Evolutionary conservation across 495 filamentous ascomycete genomes (phyloP).

Genomic region (Neurospora sp.): DNA sequence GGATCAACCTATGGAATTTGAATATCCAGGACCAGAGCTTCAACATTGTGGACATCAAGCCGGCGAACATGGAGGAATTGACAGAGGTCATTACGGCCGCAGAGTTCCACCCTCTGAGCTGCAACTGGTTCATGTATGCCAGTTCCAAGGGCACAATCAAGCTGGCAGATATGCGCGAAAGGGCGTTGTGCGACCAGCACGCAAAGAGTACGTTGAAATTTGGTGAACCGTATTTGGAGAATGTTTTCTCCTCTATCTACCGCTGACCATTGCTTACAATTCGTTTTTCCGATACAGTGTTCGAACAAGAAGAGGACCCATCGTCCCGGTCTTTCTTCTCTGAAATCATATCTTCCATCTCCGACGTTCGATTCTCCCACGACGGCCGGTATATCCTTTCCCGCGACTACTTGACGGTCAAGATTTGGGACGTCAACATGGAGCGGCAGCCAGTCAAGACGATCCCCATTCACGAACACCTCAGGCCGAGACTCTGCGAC

Average conservation of each 20-base stretch:
- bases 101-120: slow-evolving; percentile 93
- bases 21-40: slow-evolving; percentile 99
- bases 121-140: slow-evolving; percentile 99
- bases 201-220: slow-evolving; percentile 63
- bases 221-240: not conserved
- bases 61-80: slow-evolving; percentile 98
- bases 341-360: slow-evolving; percentile 98
- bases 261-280: slow-evolving; percentile 2
- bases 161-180: slow-evolving; percentile 94
- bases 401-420: slow-evolving; percentile 94
- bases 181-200: slow-evolving; percentile 90
- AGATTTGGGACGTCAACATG: slow-evolving; percentile 99
- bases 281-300: slow-evolving; percentile 47
- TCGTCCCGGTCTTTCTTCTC: slow-evolving; percentile 98
- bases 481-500: slow-evolving; percentile 88
- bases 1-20: slow-evolving; percentile 97
- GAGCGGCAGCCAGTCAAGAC: slow-evolving; percentile 94
- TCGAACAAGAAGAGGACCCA: slow-evolving; percentile 99
- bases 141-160: slow-evolving; percentile 99
- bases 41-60: slow-evolving; percentile 99
- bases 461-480: slow-evolving; percentile 96
- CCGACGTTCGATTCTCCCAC: slow-evolving; percentile 92
- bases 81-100: slow-evolving; percentile 98
- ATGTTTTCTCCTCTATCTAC: not conserved
- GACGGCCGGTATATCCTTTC: slow-evolving; percentile 97